A percentile compares a stretch with the other conserved stretches of the same genome.
These are phyloP conservation scores for Aspergillus sclerotialis DNA, from an alignment of 2,329 filamentous ascomycete species.

Conservation along the genomic window DNA sequence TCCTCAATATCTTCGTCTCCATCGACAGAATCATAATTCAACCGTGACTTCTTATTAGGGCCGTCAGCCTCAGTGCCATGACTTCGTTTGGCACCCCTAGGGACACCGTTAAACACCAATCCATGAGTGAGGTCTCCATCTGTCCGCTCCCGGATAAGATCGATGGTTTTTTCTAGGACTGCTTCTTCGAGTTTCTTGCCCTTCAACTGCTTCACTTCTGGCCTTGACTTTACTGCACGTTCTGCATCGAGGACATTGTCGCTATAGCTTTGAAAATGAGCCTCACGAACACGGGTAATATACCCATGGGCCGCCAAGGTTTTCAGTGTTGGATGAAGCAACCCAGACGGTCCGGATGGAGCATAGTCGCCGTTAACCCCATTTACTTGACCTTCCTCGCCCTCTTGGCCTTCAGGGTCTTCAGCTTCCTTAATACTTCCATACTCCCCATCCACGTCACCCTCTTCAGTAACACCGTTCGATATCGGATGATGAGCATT, in stretches of 20 bases:
- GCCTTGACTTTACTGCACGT: constrained; percentile 21
- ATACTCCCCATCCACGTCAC: constrained; percentile 15
- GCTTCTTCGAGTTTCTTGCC: constrained; percentile 32
- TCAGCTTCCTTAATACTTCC: constrained; percentile 10
- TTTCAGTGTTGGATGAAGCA: constrained; percentile 32
- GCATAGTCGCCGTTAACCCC: constrained; percentile 18
- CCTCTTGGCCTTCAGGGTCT: constrained; percentile 32
- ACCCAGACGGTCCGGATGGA: constrained; percentile 12
- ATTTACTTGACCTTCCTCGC: constrained; percentile 22
- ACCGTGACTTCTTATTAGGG: constrained; percentile 13
- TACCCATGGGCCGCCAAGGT: constrained; percentile 36
- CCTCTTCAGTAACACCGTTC: constrained; percentile 17
- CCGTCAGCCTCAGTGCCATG: constrained; percentile 12
- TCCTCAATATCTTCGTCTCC: constrained; percentile 22
- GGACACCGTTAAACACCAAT: constrained; percentile 24
- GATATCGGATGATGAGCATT: constrained; percentile 12
- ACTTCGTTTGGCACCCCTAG: constrained; percentile 28
- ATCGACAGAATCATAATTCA: constrained; percentile 23
- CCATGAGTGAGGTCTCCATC: constrained; percentile 29
- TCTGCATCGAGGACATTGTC: constrained; percentile 35
- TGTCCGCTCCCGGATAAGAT: constrained; percentile 26
- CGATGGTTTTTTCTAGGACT: constrained; percentile 20
- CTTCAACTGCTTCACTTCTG: constrained; percentile 28
- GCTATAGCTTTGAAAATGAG: constrained; percentile 34
- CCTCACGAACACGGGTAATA: constrained; percentile 32